These are phyloP conservation scores for Trichoderma sp. DNA, from an alignment of 2,329 filamentous ascomycete species.

Conservation along the genomic window DNA sequence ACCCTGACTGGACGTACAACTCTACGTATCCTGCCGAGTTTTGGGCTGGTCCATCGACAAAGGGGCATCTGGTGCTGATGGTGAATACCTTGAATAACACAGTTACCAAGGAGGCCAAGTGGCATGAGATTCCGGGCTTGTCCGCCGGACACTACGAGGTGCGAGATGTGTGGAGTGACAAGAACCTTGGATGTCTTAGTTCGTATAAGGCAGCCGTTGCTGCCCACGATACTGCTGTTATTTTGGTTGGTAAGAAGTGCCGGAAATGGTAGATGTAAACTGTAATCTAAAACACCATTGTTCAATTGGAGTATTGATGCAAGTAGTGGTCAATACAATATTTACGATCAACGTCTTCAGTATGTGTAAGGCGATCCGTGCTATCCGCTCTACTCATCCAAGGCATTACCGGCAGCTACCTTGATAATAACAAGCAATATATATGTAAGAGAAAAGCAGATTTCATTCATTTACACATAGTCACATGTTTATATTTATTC, in stretches of 20 bases:
- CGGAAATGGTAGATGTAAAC: neutral
- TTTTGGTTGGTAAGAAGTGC: slow-evolving; percentile 22
- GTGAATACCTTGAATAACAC: slow-evolving; percentile 41
- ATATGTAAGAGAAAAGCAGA: neutral
- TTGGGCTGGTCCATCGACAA: slow-evolving; percentile 43
- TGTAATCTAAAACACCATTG: neutral
- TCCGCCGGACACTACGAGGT: slow-evolving; percentile 35
- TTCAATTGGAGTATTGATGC: neutral
- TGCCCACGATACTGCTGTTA: slow-evolving; percentile 36
- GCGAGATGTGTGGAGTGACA: slow-evolving; percentile 46
- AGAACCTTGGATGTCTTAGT: slow-evolving; percentile 37
- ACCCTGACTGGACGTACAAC: slow-evolving; percentile 50
- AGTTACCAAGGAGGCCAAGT: slow-evolving; percentile 37
- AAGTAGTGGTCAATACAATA: neutral
- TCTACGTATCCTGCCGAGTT: slow-evolving; percentile 46
- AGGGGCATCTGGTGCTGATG: slow-evolving; percentile 46
- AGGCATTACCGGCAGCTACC: neutral
- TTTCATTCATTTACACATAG: neutral
- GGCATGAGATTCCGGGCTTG: slow-evolving; percentile 44
- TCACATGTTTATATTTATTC: neutral
- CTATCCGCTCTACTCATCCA: neutral
- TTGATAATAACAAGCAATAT: neutral
- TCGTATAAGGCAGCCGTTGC: slow-evolving; percentile 30
- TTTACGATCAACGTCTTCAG: neutral
- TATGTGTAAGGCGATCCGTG: neutral